Conservation (phyloP, 176 grass and related monocot genomes). For the Melocanna baccifera region DNA sequence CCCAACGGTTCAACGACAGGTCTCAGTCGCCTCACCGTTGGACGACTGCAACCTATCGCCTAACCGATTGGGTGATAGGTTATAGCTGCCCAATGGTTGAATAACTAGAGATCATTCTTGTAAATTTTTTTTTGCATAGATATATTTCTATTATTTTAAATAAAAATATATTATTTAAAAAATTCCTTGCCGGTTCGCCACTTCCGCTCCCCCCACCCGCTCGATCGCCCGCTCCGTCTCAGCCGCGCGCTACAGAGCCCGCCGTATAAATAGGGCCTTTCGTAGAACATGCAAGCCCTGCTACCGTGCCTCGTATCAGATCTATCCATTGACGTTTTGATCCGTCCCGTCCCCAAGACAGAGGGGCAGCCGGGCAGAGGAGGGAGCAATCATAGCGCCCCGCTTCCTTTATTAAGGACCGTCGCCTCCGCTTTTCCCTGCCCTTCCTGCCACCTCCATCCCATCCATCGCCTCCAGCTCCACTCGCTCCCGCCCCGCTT, state of each 20-base stretch:
- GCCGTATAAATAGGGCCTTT: not conserved
- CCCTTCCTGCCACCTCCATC: constrained; percentile 3
- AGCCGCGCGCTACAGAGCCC: not conserved
- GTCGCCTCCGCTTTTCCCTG: constrained; percentile 18
- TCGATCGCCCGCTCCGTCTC: not conserved
- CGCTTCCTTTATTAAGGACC: constrained; percentile 21
- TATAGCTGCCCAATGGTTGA: too few relatives aligned
- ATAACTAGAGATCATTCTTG: too few relatives aligned
- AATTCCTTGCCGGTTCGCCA: too few relatives aligned
- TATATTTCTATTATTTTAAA: too few relatives aligned
- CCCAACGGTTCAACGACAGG: too few relatives aligned
- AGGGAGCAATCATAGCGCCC: constrained; percentile 4
- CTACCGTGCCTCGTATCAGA: not conserved
- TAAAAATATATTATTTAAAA: too few relatives aligned
- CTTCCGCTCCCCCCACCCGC: too few relatives aligned
- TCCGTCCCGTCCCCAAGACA: not conserved
- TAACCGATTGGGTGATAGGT: too few relatives aligned
- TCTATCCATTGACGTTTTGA: not conserved
- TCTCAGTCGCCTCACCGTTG: too few relatives aligned
- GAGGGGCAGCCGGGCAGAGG: not conserved
- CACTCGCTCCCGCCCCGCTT: not conserved
- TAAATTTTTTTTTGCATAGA: too few relatives aligned
- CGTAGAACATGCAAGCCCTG: not conserved
- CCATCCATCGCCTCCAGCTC: not conserved
- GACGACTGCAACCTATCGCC: too few relatives aligned